Evolutionary conservation across 2,329 filamentous ascomycete species (phyloP), one percentile per base, ranked within the genome.

Genomic region (Daldinia sp.): DNA sequence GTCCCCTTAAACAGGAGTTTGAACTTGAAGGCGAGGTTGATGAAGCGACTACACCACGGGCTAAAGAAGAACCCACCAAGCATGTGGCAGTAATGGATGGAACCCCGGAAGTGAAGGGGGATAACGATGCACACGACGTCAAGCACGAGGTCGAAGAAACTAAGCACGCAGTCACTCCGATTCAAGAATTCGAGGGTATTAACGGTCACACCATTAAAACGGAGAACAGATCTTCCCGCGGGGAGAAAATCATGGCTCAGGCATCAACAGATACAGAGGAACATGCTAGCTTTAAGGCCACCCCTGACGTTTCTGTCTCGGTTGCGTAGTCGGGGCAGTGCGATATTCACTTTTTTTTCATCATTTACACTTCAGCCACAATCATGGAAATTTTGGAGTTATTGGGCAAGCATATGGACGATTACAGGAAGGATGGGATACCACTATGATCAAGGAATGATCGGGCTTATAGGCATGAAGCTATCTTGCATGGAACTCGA

Each of bases 1-100:
- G 83, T 69, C 84, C 85, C 11, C 73, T 85, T 4, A 78, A 82
- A 57, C 79, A 82, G 56, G 80, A 83, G 0, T 86, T 85, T 58
- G 73, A 73, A 10, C 55, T 68, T 21, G 64, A 61, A 11, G 39
- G 57, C 19, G 70, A 71, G 49, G 41, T 55, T 13, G 68, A 72
- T 2, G 72, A 68, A 10, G 47, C 56, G 39, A 57, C 67, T 5
- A 74, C 72, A 11, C 70, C 73, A 0, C 70, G 65, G 41, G 67
- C 71, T 15, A 57, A 61, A n/a, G 62, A 69, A 25, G 60, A 23
- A n/a, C n/a, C 51, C 2, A 13, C 55, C 27, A 58, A 54, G n/a
- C 32, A 29, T 30, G 13, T 35, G 17, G 61, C 63, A 8, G 41
- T 21, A 35, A 23, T 27, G 23, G 52, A 56, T 10, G 48, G 53